Evolutionary conservation across 768 basidiomycete genomes (phyloP).

Genomic region (Pleurotus cornucopiae): DNA sequence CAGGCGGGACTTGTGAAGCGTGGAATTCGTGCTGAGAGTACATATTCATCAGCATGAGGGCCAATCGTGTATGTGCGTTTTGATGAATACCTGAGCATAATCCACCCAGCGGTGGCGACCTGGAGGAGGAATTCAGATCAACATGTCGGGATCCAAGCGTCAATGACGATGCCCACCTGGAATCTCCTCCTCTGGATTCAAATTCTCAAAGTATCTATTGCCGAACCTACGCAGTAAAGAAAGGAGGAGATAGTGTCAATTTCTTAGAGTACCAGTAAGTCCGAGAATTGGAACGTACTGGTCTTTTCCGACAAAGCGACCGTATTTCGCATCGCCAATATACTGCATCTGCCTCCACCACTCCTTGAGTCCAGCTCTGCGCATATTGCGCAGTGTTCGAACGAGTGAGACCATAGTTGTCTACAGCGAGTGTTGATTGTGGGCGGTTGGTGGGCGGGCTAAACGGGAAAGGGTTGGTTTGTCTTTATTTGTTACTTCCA

Average conservation of each 20-base stretch:
- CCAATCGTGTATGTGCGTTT: not conserved
- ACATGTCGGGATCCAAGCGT: not conserved
- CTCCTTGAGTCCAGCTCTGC: conserved; percentile 71
- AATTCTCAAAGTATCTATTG: conserved; percentile 92
- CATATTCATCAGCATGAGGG: not conserved
- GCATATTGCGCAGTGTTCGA: conserved; percentile 74
- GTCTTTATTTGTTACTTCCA: conserved; percentile 21
- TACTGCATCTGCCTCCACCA: conserved; percentile 93
- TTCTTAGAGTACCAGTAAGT: not conserved
- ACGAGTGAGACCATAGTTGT: conserved; percentile 62
- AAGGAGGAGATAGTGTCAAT: conserved; percentile 5
- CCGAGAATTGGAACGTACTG: conserved; percentile 52
- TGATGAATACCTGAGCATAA: conserved; percentile 65
- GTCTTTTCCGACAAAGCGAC: conserved; percentile 71
- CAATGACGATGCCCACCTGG: conserved; percentile 56
- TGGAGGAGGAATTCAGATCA: conserved; percentile 22
- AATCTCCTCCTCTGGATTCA: conserved; percentile 80
- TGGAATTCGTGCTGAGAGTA: conserved; percentile 69
- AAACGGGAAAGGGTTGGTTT: conserved; percentile 19
- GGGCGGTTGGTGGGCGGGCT: too few relatives aligned
- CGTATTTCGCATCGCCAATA: conserved; percentile 91
- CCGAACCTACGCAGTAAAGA: conserved; percentile 62
- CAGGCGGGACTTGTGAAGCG: conserved; percentile 90
- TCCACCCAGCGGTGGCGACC: conserved; percentile 98
- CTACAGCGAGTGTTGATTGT: not conserved